phyloP scores from a whole-genome alignment of 768 basidiomycete species.

The Leccinum imitatum region DNA sequence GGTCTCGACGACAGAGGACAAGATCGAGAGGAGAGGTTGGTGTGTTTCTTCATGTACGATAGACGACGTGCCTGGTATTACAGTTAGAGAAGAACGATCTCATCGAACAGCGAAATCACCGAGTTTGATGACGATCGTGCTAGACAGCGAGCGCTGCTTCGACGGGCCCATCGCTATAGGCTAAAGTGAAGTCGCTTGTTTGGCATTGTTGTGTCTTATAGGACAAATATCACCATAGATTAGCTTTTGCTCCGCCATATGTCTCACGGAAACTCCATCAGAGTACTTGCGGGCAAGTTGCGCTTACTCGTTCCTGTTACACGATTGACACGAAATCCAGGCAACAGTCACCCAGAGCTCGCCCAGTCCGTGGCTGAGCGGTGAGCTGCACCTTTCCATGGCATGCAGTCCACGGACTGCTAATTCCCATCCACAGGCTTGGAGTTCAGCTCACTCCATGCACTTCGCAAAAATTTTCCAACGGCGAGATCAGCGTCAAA shows the following conservation, averaged over 20 bases:
- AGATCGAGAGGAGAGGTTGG: slow-evolving; percentile 84
- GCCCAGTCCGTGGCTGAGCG: slow-evolving; percentile 93
- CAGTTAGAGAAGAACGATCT: slow-evolving; percentile 8
- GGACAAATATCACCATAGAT: slow-evolving; percentile 9
- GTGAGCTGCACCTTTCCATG: slow-evolving; percentile 68
- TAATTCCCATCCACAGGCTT: slow-evolving; percentile 66
- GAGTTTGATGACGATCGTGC: slow-evolving; percentile 85
- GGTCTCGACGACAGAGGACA: slow-evolving; percentile 92
- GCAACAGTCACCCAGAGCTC: slow-evolving; percentile 98
- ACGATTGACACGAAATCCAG: slow-evolving; percentile 42
- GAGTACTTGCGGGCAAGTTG: slow-evolving; percentile 67
- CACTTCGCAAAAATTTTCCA: slow-evolving; percentile 88
- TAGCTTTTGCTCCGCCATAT: slow-evolving; percentile 35
- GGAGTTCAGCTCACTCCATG: slow-evolving; percentile 83
- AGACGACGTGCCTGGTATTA: slow-evolving; percentile 74
- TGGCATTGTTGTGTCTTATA: slow-evolving; percentile 17
- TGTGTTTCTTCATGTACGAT: slow-evolving; percentile 95
- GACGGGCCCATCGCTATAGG: slow-evolving; percentile 10
- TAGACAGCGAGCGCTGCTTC: slow-evolving; percentile 35
- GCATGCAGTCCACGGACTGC: slow-evolving; percentile 45
- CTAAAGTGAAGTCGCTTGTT: not conserved
- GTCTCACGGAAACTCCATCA: slow-evolving; percentile 81
- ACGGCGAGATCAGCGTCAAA: slow-evolving; percentile 94
- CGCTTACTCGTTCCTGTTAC: not conserved
- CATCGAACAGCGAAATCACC: slow-evolving; percentile 43